Evolutionary conservation across 176 grass and related monocot genomes (phyloP), one percentile per base, ranked within the genome.

Genomic region (Coix lacrymajobi): DNA sequence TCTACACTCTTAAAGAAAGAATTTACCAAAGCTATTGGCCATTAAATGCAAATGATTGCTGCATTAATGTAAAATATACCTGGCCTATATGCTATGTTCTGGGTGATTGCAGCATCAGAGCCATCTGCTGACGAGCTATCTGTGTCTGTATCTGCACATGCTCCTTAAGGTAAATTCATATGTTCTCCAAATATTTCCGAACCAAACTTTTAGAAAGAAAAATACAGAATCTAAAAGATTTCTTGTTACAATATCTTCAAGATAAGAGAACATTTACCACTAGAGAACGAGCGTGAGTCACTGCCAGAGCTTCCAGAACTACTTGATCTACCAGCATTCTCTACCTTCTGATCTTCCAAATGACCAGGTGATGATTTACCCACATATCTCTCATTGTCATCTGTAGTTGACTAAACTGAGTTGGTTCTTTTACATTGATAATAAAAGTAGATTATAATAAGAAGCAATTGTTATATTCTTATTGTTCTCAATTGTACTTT

Each of bases 61-160:
- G 32, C 38, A 73, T 11, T 30, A 74, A 62, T 69, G 22, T 71
- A 57, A 60, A 89, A 76, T 69, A 44, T 84, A 92, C 87, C 84
- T 87, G 80, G 17, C 45, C 38, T 76, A 82, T 62, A 49, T 87
- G 90, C 71, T 92, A 89, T 32, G 90, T 85, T 87, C 89, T 81
- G 29, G 92, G 83, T 45, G 89, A 87, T 48, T 75, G 92, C 84
- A 69, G 81, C 86, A 82, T 94, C 92, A 76, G 89, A 94, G n/a
- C 84, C 92, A 89, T 94, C 87, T n/a, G 89, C 87, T 33, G 92
- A 91, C 32, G 92, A 94, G 75, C 92, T 94, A 81, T 91, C 92
- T 28, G 84, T 82, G 66, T 94, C 92, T 13, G 92, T 89, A 87
- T 94, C 92, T 91, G 89, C 80, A 86, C n/a, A 86, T 37, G 22